These are phyloP conservation scores for Coffea humblotiana DNA, from an alignment of 305 asterid species.

Conservation along the genomic window DNA sequence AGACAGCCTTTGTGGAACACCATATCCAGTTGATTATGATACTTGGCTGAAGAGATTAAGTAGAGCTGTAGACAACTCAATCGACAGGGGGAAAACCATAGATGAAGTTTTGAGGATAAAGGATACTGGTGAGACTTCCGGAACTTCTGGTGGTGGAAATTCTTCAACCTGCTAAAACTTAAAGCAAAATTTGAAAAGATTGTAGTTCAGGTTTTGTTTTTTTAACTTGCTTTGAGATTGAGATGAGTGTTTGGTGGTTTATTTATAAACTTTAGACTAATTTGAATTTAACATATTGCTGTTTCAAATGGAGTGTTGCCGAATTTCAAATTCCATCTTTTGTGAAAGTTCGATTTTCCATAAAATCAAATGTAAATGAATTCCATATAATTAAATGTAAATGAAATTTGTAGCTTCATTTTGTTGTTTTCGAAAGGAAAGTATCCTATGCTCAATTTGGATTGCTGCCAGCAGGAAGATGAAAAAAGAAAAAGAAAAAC, in stretches of 20 bases:
- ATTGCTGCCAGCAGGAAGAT: no score
- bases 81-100: slow-evolving; percentile 53
- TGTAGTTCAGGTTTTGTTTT: neutral
- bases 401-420: no score
- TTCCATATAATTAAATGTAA: no score
- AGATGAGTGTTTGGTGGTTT: neutral
- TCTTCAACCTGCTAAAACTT: slow-evolving; percentile 34
- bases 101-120: slow-evolving; percentile 33
- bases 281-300: no score
- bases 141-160: slow-evolving; percentile 43
- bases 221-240: neutral
- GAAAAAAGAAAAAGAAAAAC: no score
- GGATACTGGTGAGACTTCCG: slow-evolving; percentile 56
- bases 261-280: no score
- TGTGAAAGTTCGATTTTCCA: neutral
- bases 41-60: slow-evolving; percentile 63
- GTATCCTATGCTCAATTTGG: no score
- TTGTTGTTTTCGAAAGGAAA: no score
- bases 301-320: neutral
- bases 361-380: no score
- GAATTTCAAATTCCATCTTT: neutral
- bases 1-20: slow-evolving; percentile 70
- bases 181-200: neutral
- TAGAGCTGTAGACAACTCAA: slow-evolving; percentile 44
- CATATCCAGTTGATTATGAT: slow-evolving; percentile 71